A percentile compares a stretch with the other conserved stretches of the same genome.
These are phyloP conservation scores for Pseudogymnoascus sp. DNA, from an alignment of 2,329 filamentous ascomycete species.

Conservation along the genomic window DNA sequence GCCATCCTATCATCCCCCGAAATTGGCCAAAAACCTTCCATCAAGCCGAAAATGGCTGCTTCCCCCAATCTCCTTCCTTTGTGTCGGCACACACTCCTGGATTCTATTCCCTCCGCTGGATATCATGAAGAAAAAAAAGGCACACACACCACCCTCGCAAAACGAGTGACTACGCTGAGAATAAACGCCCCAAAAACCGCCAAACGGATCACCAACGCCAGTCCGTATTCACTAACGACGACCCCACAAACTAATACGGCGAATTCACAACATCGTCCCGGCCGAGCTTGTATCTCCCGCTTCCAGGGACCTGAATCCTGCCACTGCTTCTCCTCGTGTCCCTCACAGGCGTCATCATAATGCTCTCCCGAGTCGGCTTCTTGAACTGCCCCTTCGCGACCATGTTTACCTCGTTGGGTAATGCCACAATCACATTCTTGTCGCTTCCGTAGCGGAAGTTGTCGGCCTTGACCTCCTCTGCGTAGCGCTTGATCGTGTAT, in stretches of 20 bases:
- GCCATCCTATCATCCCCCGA: not conserved
- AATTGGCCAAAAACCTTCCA: slow-evolving; percentile 1
- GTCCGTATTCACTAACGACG: not conserved
- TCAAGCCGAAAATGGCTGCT: not conserved
- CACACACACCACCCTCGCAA: not conserved
- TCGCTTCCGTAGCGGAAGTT: slow-evolving; percentile 97
- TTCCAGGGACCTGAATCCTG: slow-evolving; percentile 45
- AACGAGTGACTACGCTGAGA: slow-evolving; percentile 5
- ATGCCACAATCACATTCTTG: slow-evolving; percentile 94
- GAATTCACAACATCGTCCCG: slow-evolving; percentile 78
- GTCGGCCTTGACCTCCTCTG: slow-evolving; percentile 92
- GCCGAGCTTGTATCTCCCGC: slow-evolving; percentile 64
- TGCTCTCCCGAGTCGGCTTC: slow-evolving; percentile 87
- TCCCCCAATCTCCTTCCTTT: not conserved
- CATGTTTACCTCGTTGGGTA: slow-evolving; percentile 98
- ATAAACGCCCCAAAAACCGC: not conserved
- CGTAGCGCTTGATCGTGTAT: slow-evolving; percentile 94
- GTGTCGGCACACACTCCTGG: not conserved
- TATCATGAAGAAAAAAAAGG: not conserved
- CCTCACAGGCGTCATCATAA: slow-evolving; percentile 53
- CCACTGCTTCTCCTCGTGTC: slow-evolving; percentile 40
- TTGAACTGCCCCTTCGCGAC: slow-evolving; percentile 79
- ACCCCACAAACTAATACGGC: slow-evolving; percentile 38
- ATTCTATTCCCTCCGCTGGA: slow-evolving; percentile 1
- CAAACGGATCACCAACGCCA: not conserved